Conservation (phyloP, 192 early-diverging fungal species). For the Coemansia sp. region DNA sequence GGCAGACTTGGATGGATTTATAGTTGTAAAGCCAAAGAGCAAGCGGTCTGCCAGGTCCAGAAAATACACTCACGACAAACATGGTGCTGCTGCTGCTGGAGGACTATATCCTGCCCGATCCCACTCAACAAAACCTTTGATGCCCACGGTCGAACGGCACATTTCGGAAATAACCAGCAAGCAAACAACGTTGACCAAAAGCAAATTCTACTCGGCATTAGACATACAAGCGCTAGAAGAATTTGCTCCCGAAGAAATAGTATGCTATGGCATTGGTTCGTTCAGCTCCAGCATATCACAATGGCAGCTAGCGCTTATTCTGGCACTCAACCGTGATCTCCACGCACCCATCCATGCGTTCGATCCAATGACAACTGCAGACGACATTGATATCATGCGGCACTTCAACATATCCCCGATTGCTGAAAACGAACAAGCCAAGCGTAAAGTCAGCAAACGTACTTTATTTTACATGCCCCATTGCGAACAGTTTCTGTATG, state of each 20-base stretch:
- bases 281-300: conserved; percentile 26
- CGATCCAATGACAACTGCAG: conserved; percentile 17
- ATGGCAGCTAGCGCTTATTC: conserved; percentile 39
- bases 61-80: neutral
- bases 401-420: conserved; percentile 20
- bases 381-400: conserved; percentile 12
- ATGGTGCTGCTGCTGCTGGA: neutral
- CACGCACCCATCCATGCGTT: conserved; percentile 17
- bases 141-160: neutral
- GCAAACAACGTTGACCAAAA: conserved; percentile 4
- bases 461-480: conserved; percentile 54
- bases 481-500: conserved; percentile 50
- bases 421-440: conserved; percentile 30
- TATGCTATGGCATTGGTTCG: conserved; percentile 49
- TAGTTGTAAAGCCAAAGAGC: neutral
- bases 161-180: conserved; percentile 16
- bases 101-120: conserved; percentile 3
- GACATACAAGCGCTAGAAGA: conserved; percentile 4
- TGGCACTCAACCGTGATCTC: conserved; percentile 16
- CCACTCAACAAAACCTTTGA: neutral
- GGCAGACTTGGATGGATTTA: conserved; percentile 2
- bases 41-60: neutral
- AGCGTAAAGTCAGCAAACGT: conserved; percentile 8
- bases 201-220: conserved; percentile 17
- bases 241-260: conserved; percentile 32